A percentile compares a stretch with the other conserved stretches of the same genome.
These are phyloP conservation scores for Tetraselmis striata DNA, from an alignment of 139 green algal species.

Conservation along the genomic window DNA sequence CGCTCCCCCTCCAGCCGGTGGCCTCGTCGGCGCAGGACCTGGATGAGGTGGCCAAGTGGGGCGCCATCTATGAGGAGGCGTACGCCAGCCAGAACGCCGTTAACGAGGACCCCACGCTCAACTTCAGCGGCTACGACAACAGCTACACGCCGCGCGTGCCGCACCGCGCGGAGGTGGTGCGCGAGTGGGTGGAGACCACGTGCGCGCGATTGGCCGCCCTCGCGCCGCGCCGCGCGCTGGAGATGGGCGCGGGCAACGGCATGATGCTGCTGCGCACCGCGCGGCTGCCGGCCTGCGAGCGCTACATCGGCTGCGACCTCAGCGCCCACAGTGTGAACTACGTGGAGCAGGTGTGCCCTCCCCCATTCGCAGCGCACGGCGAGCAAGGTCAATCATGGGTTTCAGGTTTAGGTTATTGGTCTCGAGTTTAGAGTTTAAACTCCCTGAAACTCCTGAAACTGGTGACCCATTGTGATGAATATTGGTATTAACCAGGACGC, in stretches of 20 bases:
- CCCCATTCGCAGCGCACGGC: too few species aligned
- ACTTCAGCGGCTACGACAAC: slow-evolving; percentile 26
- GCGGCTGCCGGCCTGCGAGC: neutral
- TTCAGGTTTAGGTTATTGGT: too few species aligned
- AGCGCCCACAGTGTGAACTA: neutral
- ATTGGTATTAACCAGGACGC: too few species aligned
- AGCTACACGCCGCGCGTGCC: slow-evolving; percentile 10
- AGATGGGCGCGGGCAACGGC: slow-evolving; percentile 19
- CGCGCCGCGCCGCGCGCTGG: slow-evolving; percentile 3
- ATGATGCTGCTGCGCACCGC: slow-evolving; percentile 19
- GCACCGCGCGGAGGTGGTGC: slow-evolving; percentile 6
- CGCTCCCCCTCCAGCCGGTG: too few species aligned
- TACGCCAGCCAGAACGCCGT: slow-evolving; percentile 16
- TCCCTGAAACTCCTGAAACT: too few species aligned
- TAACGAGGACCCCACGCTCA: slow-evolving; percentile 19
- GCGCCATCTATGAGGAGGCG: slow-evolving; percentile 17
- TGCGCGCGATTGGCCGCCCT: slow-evolving; percentile 9
- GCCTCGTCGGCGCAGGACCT: slow-evolving; percentile 15
- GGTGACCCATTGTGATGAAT: too few species aligned
- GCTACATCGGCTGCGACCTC: slow-evolving; percentile 13
- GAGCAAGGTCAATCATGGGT: too few species aligned
- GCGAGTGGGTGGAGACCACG: slow-evolving; percentile 20
- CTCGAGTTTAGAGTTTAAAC: too few species aligned
- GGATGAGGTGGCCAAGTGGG: slow-evolving; percentile 5
- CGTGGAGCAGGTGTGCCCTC: neutral